Evolutionary conservation across 805 yeast genomes (phyloP).

Genomic region (Metschnikowia noctiluminum): DNA sequence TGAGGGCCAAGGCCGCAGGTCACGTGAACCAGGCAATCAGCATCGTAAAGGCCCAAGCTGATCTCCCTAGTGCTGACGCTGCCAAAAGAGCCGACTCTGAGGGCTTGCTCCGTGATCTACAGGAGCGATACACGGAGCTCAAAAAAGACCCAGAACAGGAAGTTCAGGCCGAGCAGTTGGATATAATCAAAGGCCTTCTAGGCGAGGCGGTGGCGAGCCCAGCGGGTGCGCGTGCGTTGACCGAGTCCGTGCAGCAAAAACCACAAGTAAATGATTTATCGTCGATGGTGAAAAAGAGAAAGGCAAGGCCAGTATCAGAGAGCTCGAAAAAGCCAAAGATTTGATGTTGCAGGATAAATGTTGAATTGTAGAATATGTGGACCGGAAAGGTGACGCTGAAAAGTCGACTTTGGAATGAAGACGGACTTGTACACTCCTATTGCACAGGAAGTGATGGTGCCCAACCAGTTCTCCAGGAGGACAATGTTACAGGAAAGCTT

Average conservation of each 20-base stretch:
- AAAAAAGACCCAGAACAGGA: slow-evolving; percentile 49
- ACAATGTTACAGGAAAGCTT: too few relatives aligned
- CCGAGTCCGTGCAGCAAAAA: slow-evolving; percentile 7
- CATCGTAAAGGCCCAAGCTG: slow-evolving; percentile 37
- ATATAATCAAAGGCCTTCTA: slow-evolving; percentile 53
- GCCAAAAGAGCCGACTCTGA: slow-evolving; percentile 38
- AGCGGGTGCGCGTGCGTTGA: neutral
- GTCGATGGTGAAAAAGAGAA: slow-evolving; percentile 55
- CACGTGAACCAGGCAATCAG: slow-evolving; percentile 53
- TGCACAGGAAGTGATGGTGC: too few relatives aligned
- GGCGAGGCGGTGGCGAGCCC: slow-evolving; percentile 40
- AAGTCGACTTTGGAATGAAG: neutral
- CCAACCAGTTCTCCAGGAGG: too few relatives aligned
- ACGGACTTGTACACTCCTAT: too few relatives aligned
- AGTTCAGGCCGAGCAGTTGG: slow-evolving; percentile 47
- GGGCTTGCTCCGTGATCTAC: slow-evolving; percentile 54
- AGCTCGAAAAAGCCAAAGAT: slow-evolving; percentile 10
- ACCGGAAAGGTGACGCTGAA: too few relatives aligned
- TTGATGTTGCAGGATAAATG: neutral
- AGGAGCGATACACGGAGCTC: slow-evolving; percentile 54
- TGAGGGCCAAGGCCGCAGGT: slow-evolving; percentile 49
- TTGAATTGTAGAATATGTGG: neutral
- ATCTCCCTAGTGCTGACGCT: slow-evolving; percentile 30
- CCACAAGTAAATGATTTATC: slow-evolving; percentile 56
- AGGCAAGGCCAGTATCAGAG: slow-evolving; percentile 8